Conservation (phyloP, 306 rosid species). For the Begonia loranthoides region DNA sequence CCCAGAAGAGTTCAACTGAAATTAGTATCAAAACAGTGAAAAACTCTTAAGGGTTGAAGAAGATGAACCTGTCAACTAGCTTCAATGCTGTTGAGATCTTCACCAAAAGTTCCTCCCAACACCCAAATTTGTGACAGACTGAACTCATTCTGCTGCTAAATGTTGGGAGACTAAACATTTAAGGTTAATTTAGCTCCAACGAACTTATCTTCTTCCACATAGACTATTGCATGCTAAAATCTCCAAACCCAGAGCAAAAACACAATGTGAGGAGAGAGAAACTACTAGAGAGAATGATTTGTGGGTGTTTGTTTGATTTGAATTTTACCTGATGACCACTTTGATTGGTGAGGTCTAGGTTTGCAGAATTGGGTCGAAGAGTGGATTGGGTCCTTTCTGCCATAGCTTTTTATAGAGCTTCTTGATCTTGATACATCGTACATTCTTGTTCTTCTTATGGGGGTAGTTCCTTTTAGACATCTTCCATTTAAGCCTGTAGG, state of each 20-base stretch:
- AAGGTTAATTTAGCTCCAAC: constrained; percentile 86
- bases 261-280: background rate
- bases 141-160: constrained; percentile 74
- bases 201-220: constrained; percentile 78
- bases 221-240: constrained; percentile 78
- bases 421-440: constrained; percentile 62
- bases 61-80: too few relatives aligned
- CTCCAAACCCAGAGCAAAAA: background rate
- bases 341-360: constrained; percentile 68
- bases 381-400: constrained; percentile 65
- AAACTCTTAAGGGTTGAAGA: too few relatives aligned
- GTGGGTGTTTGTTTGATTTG: background rate
- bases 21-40: too few relatives aligned
- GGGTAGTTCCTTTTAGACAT: constrained; percentile 71
- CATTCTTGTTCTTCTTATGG: constrained; percentile 62
- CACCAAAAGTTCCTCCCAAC: constrained; percentile 82
- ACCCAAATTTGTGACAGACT: constrained; percentile 90
- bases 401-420: constrained; percentile 63
- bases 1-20: background rate
- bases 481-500: constrained; percentile 46
- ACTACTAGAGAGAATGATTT: too few relatives aligned
- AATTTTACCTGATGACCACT: constrained; percentile 77
- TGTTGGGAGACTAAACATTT: constrained; percentile 88
- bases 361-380: constrained; percentile 69
- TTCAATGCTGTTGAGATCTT: constrained; percentile 94